These are phyloP conservation scores for Komagataea norvegica DNA, from an alignment of 1,139 yeast genomes.

Conservation along the genomic window DNA sequence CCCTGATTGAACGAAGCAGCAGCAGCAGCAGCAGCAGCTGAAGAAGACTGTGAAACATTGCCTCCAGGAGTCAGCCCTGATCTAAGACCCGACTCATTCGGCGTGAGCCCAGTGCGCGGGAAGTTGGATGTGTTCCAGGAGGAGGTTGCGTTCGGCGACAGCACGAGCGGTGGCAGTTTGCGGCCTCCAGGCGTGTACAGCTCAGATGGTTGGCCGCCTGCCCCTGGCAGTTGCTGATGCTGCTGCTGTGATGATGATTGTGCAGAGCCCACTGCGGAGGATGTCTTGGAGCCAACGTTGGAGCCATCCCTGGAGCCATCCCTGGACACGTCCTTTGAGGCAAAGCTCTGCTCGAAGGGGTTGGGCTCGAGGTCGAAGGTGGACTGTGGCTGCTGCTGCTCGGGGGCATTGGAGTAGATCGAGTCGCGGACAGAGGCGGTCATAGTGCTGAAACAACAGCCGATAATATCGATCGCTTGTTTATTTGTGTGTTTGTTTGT, in stretches of 20 bases:
- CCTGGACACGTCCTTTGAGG: constrained; percentile 30
- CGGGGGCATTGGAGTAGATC: not conserved
- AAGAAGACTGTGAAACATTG: not conserved
- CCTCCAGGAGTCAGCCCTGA: constrained; percentile 59
- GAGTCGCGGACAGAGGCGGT: constrained; percentile 6
- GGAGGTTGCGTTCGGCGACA: constrained; percentile 31
- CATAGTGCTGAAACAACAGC: too few relatives aligned
- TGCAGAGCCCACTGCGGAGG: too few relatives aligned
- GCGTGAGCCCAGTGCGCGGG: constrained; percentile 57
- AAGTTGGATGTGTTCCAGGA: constrained; percentile 24
- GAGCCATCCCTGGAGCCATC: constrained; percentile 5
- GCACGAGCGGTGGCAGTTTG: constrained; percentile 48
- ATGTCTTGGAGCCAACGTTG: not conserved
- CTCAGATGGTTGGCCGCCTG: constrained; percentile 40
- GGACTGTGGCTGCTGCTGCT: constrained; percentile 16
- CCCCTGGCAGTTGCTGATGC: constrained; percentile 15
- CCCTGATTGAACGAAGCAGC: constrained; percentile 24
- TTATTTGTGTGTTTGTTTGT: not conserved
- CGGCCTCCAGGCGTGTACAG: constrained; percentile 55
- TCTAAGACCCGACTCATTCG: constrained; percentile 62
- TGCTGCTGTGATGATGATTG: not conserved
- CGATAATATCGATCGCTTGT: too few relatives aligned
- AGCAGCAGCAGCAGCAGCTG: constrained; percentile 1
- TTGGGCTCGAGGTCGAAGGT: constrained; percentile 82
- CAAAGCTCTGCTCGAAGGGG: constrained; percentile 94